Conservation (phyloP, 495 filamentous ascomycete genomes). For the Xylaria telfairii region DNA sequence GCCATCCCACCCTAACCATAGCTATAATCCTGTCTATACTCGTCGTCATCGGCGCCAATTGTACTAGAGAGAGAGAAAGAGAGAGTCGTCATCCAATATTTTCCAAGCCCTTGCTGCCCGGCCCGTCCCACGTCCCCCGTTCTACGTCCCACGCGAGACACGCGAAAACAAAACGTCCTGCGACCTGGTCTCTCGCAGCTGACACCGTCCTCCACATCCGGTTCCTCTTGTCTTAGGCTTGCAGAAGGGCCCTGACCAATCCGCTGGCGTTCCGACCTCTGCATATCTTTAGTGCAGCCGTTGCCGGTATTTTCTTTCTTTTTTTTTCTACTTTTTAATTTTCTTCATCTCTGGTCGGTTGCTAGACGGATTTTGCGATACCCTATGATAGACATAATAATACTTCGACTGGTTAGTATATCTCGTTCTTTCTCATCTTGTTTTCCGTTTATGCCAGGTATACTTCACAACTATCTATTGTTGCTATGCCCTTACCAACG, state of each 20-base stretch:
- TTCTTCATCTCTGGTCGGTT: slow-evolving; percentile 26
- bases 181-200: slow-evolving; percentile 25
- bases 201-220: slow-evolving; percentile 26
- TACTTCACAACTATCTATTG: not conserved
- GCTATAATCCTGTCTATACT: slow-evolving; percentile 9
- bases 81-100: slow-evolving; percentile 20
- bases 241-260: slow-evolving; percentile 28
- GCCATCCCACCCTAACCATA: not conserved
- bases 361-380: slow-evolving; percentile 48
- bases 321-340: slow-evolving; percentile 27
- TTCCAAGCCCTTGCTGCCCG: slow-evolving; percentile 11
- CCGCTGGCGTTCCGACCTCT: slow-evolving; percentile 31
- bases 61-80: too few species aligned
- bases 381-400: slow-evolving; percentile 49
- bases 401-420: slow-evolving; percentile 38
- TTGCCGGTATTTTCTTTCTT: slow-evolving; percentile 24
- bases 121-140: slow-evolving; percentile 17
- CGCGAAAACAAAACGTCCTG: slow-evolving; percentile 20
- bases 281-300: slow-evolving; percentile 27
- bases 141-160: slow-evolving; percentile 15
- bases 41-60: slow-evolving; percentile 20
- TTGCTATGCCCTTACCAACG: not conserved
- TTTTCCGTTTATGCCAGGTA: not conserved
- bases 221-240: slow-evolving; percentile 30
- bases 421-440: slow-evolving; percentile 2